Conservation (phyloP, 2,329 filamentous ascomycete genomes). For the Phoma sp. region DNA sequence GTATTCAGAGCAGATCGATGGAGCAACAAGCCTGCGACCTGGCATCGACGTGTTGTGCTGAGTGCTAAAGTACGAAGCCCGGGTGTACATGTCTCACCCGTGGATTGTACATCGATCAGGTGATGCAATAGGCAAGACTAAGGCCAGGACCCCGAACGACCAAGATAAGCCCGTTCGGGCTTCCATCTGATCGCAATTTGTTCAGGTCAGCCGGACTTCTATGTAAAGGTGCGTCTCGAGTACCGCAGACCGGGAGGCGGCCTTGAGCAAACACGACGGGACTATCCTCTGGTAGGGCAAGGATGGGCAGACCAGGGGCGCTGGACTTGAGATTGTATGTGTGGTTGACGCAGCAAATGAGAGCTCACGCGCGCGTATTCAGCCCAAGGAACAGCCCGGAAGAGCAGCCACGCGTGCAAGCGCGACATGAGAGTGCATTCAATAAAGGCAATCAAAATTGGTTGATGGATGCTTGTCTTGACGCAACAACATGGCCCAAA, state of each 20-base stretch:
- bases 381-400: constrained; percentile 27
- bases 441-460: constrained; percentile 13
- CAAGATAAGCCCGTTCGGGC: constrained; percentile 18
- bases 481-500: neutral
- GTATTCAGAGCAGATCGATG: too few relatives aligned
- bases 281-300: constrained; percentile 22
- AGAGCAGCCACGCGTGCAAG: constrained; percentile 29
- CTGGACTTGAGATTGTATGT: constrained; percentile 34
- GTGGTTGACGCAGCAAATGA: constrained; percentile 33
- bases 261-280: constrained; percentile 15
- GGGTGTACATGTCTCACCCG: constrained; percentile 6
- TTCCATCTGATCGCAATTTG: constrained; percentile 25
- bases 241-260: neutral
- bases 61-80: neutral
- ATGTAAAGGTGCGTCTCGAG: constrained; percentile 28
- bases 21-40: neutral
- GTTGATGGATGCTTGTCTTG: constrained; percentile 5
- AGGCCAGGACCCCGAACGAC: constrained; percentile 17
- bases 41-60: neutral
- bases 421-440: constrained; percentile 19
- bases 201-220: constrained; percentile 36
- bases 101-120: neutral
- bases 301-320: constrained; percentile 19
- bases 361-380: constrained; percentile 34
- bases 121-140: constrained; percentile 4